Conservation (phyloP, 225 moss, liverwort and hornwort species). For the Physcomitrellopsis africana region DNA sequence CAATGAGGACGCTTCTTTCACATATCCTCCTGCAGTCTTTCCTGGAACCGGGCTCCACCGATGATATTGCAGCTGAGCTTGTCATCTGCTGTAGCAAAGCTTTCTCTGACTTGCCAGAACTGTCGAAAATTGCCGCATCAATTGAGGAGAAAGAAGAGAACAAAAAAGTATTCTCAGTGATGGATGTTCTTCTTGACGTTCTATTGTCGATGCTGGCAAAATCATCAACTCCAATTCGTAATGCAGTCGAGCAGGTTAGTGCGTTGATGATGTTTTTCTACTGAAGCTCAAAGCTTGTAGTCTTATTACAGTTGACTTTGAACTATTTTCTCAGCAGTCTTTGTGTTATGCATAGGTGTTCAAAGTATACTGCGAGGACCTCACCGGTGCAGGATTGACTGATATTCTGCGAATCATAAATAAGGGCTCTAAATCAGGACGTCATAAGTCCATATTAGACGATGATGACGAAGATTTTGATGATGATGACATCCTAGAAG, state of each 20-base stretch:
- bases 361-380: slow-evolving; percentile 78
- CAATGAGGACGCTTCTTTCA: slow-evolving; percentile 67
- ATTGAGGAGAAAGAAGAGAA: slow-evolving; percentile 50
- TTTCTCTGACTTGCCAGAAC: slow-evolving; percentile 64
- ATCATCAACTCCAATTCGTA: slow-evolving; percentile 77
- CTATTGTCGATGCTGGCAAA: slow-evolving; percentile 82
- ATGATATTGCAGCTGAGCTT: slow-evolving; percentile 82
- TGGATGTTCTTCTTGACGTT: slow-evolving; percentile 90
- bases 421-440: slow-evolving; percentile 66
- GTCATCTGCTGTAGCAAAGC: slow-evolving; percentile 81
- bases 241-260: slow-evolving; percentile 80
- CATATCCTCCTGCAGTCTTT: slow-evolving; percentile 76
- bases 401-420: slow-evolving; percentile 83
- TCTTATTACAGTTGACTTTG: not conserved
- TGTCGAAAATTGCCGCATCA: slow-evolving; percentile 47
- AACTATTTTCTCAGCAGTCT: slow-evolving; percentile 28
- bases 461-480: slow-evolving; percentile 56
- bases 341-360: slow-evolving; percentile 67
- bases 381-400: slow-evolving; percentile 74
- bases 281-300: not conserved
- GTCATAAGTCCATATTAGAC: slow-evolving; percentile 80
- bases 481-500: slow-evolving; percentile 64
- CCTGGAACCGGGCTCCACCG: slow-evolving; percentile 65
- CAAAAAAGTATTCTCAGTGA: slow-evolving; percentile 60
- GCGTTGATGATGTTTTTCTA: not conserved